Evolutionary conservation across 139 green algal species (phyloP), one percentile per base, ranked within the genome.

Genomic region (Chara braunii): DNA sequence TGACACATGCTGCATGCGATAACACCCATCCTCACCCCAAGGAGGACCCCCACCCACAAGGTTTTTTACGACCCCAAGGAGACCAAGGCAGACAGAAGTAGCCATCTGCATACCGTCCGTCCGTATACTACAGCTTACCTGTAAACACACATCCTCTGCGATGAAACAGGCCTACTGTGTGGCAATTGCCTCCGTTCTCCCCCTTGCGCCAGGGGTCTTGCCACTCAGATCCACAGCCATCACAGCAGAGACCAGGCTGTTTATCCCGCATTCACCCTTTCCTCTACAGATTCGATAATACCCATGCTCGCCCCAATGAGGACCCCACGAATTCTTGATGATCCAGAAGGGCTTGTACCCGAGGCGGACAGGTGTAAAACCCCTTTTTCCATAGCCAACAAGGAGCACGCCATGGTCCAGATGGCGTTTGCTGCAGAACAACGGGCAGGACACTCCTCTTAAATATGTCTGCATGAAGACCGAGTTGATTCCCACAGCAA

Each of bases 391-490:
- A 63, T 91, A 94, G 3, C 87, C 87, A 24, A 91, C 80, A 40
- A 90, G 52, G 29, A 87, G 43, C 14, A 92, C 72, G 23, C 80
- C 78, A 66, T 94, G 87, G 71, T 94, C 84, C 14, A 92, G 78
- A 6, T 79, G 60, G 1, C 64, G 55, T 11, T 37, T 30, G 44
- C 77, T 78, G 60, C 57, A 90, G 32, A 82, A 51, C n/a, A 67
- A 54, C 14, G 74, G 68, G 63, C 68, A 84, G 34, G 68, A 77
- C 0, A 84, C 78, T 57, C 78, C 78, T 1, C 64, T 22, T 9
- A 72, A 35, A 56, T 84, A 84, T 9, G 58, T 71, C 63, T 84
- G 64, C 70, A 78, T 77, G 60, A 60, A 82, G 24, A 32, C 44
- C 18, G 69, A 65, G 64, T 89, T 86, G 65, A 91, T 88, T 28